Evolutionary conservation across 768 basidiomycete genomes (phyloP), one percentile per base, ranked within the genome.

Genomic region (Amanita rubescens): DNA sequence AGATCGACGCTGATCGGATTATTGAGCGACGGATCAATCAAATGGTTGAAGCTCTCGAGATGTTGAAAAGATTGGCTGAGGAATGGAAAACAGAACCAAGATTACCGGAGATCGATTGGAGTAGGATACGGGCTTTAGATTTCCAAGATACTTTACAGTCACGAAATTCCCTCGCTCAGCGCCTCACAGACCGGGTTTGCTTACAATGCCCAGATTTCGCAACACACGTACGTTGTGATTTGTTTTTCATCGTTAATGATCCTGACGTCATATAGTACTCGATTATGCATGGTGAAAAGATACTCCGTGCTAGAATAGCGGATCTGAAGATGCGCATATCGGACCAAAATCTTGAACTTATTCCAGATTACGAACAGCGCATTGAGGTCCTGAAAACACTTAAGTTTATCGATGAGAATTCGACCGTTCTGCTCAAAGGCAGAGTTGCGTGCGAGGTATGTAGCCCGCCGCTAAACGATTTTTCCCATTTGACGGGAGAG

Each of bases 281-380:
- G 11, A 70, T 77, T 19, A 60, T 90, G 33, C 96, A 99, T 60
- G 79, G 77, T 51, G 82, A 86, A 58, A 90, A 87, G 62, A 65
- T 85, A 17, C 68, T 98, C 47, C 78, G 81, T 57, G 76, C 79
- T 33, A 87, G 84, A 59, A 86, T 99, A 54, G 82, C 82, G 1
- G 70, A 75, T 32, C 75, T 99, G 51, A 94, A 90, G 62, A 74
- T 88, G 38, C 85, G 87, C 2, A 82, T 98, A 25, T 97, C 94
- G 3, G 96, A 97, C 63, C 93, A 99, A 65, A 99, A 99, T 64
- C 72, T 98, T 54, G 96, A 96, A 63, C 79, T 98, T 15, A 79
- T 98, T 32, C 96, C 96, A 5, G 96, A 99, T 65, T 99, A 98
- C 67, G 92, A 98, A 65, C 92, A 94, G 63, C 77, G 95, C 24